phyloP scores from a whole-genome alignment of 805 yeast species.

The Suhomyces vadensis region DNA sequence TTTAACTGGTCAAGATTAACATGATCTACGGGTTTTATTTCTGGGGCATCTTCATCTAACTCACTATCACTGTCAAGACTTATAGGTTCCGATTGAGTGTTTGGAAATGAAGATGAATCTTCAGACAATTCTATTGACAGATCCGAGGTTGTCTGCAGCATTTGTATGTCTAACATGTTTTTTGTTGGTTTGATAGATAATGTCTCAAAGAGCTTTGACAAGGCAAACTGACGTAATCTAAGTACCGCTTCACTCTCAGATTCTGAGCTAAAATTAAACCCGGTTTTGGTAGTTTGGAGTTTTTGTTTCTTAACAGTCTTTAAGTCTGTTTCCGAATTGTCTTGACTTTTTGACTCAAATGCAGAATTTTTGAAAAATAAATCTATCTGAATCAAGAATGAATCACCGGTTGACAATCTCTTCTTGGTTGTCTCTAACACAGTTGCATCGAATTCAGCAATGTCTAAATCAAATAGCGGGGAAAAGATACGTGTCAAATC shows the following conservation, averaged over 20 bases:
- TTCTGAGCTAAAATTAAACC: conserved; percentile 41
- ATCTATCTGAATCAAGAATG: conserved; percentile 68
- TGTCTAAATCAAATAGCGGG: conserved; percentile 59
- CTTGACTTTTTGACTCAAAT: conserved; percentile 20
- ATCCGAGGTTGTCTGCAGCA: neutral
- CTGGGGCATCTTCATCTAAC: conserved; percentile 21
- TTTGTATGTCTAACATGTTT: conserved; percentile 10
- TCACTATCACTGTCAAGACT: conserved; percentile 11
- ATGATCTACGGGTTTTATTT: conserved; percentile 31
- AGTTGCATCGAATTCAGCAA: conserved; percentile 56
- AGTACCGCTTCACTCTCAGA: conserved; percentile 52
- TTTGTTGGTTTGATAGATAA: conserved; percentile 37
- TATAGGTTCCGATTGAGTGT: conserved; percentile 10
- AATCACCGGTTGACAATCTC: conserved; percentile 71
- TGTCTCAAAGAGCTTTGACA: conserved; percentile 55
- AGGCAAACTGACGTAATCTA: conserved; percentile 55
- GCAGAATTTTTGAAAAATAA: conserved; percentile 52
- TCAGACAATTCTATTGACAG: conserved; percentile 2
- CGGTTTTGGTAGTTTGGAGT: conserved; percentile 13
- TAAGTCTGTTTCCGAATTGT: conserved; percentile 7
- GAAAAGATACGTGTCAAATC: conserved; percentile 64
- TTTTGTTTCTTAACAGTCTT: conserved; percentile 22
- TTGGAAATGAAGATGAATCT: conserved; percentile 1
- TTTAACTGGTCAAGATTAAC: conserved; percentile 72
- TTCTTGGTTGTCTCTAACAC: conserved; percentile 56